These are phyloP conservation scores for Tuctoria greenei DNA, from an alignment of 176 grass and related monocot species.

Conservation along the genomic window DNA sequence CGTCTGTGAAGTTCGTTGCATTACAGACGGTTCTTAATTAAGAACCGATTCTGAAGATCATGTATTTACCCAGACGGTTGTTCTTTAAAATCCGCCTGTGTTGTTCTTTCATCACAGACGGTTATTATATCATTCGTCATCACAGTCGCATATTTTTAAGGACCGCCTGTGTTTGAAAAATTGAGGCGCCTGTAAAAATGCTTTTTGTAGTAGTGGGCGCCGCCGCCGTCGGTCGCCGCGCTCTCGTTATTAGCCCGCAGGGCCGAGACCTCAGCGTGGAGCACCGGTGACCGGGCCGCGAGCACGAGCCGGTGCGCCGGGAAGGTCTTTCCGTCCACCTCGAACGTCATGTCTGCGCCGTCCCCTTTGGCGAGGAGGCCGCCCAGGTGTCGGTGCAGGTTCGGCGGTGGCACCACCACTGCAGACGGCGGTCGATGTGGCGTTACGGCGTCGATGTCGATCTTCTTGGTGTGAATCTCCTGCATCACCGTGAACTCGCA, in stretches of 20 bases:
- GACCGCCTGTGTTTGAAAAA: too few relatives aligned
- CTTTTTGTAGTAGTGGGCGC: too few relatives aligned
- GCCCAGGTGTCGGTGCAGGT: neutral
- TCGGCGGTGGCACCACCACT: neutral
- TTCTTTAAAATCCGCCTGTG: too few relatives aligned
- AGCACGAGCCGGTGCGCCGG: conserved; percentile 8
- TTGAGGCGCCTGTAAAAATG: too few relatives aligned
- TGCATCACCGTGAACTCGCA: neutral
- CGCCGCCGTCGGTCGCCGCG: neutral
- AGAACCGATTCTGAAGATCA: too few relatives aligned
- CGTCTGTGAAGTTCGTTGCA: too few relatives aligned
- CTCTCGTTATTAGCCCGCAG: neutral
- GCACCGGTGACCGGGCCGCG: neutral
- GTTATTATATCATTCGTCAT: too few relatives aligned
- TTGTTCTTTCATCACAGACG: too few relatives aligned
- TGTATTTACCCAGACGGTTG: too few relatives aligned
- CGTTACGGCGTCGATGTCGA: neutral
- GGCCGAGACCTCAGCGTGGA: neutral
- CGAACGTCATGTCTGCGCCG: neutral
- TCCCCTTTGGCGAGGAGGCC: neutral
- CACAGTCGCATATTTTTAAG: too few relatives aligned
- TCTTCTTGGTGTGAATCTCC: neutral
- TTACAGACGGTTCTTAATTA: too few relatives aligned
- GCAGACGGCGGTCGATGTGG: neutral
- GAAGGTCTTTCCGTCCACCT: neutral